Evolutionary conservation across 768 basidiomycete species (phyloP), one percentile per base, ranked within the genome.

Genomic region (Lentinula detonsa): DNA sequence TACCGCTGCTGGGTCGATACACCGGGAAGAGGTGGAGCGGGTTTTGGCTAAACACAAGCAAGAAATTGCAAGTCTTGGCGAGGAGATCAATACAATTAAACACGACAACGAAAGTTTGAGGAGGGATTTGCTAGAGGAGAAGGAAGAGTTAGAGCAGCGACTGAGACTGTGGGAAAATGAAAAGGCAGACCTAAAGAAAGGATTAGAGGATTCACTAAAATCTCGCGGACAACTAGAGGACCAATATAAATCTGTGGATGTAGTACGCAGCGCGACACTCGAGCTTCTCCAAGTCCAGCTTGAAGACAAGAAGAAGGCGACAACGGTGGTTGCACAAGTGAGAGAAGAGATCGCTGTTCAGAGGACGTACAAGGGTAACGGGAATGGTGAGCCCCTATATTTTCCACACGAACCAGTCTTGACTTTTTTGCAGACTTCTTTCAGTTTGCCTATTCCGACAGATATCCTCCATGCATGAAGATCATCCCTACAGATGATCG

Each of bases 1-100:
- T 35, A 78, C 80, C 6, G 65, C 66, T 16, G 74, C 74, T 7
- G 76, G 76, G 1, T 68, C 68, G 5, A 76, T 75, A 61, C 72
- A 78, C 34, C 68, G 64, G 33, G 69, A 69, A 35, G 76, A 76
- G 28, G 61, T 75, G 28, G 72, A 74, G 57, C 70, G 69, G 57
- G 70, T 74, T 59, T 66, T 69, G 16, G 65, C 72, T 18, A 67
- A 71, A 46, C 71, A 72, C 54, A 67, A 71, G 42, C 68, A 70
- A 8, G 74, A 79, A 53, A 61, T 74, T 48, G 62, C 67, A 55
- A 69, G 68, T 5, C 68, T 81, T 46, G 68, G 67, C 18, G 59
- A 61, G 11, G 75, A 75, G 57, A 75, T 75, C 73, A 71, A 72
- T 54, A 5, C 21, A 23, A 34, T 59, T 2, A 61, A 57, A 40